Percentiles rank a stretch among this genome's conserved stretches.
Evolutionary conservation across 768 basidiomycete species (phyloP).

Genomic region (Rhizopogon roseolus): DNA sequence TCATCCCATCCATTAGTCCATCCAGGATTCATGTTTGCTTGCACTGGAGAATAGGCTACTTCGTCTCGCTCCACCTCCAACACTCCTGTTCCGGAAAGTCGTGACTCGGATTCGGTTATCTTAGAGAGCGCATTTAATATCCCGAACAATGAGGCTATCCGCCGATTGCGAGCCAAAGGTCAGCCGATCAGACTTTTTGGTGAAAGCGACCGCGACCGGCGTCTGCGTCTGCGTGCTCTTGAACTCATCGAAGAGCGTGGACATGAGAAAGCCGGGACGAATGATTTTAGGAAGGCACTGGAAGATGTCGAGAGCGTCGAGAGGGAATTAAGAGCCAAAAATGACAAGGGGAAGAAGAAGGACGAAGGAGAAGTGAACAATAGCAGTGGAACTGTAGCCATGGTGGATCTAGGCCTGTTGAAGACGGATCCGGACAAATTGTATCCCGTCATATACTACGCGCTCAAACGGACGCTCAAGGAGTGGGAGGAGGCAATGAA

Average conservation of each 20-base stretch:
- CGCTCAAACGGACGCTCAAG: constrained; percentile 85
- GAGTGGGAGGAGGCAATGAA: constrained; percentile 98
- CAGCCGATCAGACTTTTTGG: constrained; percentile 95
- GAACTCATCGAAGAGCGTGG: constrained; percentile 94
- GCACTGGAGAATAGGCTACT: constrained; percentile 46
- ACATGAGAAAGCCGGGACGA: constrained; percentile 77
- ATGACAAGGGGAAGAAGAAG: constrained; percentile 58
- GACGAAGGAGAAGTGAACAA: constrained; percentile 45
- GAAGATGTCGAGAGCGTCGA: constrained; percentile 85
- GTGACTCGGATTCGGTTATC: constrained; percentile 36
- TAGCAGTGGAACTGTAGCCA: constrained; percentile 31
- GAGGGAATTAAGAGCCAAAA: constrained; percentile 56
- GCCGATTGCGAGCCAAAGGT: constrained; percentile 83
- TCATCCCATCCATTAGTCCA: constrained; percentile 2
- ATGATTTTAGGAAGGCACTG: constrained; percentile 89
- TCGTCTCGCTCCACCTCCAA: constrained; percentile 36
- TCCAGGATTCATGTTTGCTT: constrained; percentile 17
- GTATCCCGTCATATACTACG: constrained; percentile 96
- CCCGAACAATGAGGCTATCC: constrained; percentile 87
- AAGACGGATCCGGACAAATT: constrained; percentile 93
- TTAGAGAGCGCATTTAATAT: constrained; percentile 66
- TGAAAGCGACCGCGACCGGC: constrained; percentile 91
- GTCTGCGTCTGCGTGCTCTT: constrained; percentile 84
- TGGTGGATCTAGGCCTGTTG: constrained; percentile 76
- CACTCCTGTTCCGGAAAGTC: constrained; percentile 28